phyloP scores from a whole-genome alignment of 345 rosid species.

The Cochlearia excelsa region DNA sequence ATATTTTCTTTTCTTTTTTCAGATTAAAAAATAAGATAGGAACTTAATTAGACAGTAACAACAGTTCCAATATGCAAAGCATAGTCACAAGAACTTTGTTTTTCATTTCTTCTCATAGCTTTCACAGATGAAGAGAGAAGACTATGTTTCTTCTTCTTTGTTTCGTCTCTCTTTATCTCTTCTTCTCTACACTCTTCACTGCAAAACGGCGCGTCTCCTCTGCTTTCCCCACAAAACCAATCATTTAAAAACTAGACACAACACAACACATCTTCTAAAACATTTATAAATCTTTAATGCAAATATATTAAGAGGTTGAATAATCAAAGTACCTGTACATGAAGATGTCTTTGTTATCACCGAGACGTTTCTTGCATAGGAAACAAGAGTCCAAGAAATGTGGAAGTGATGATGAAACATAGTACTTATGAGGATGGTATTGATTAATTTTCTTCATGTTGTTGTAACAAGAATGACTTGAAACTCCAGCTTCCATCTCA shows the following conservation, averaged over 20 bases:
- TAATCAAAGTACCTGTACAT: constrained; percentile 62
- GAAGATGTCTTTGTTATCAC: constrained; percentile 67
- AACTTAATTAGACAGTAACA: constrained; percentile 32
- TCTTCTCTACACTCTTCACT: constrained; percentile 86
- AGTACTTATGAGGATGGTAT: constrained; percentile 23
- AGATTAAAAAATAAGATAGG: not conserved
- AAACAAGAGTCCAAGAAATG: constrained; percentile 66
- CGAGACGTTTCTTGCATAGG: constrained; percentile 63
- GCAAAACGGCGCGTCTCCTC: constrained; percentile 90
- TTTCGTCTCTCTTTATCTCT: constrained; percentile 74
- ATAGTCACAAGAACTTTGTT: constrained; percentile 23
- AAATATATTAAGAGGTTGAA: too few species aligned
- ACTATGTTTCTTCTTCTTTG: constrained; percentile 53
- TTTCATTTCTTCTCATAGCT: constrained; percentile 45
- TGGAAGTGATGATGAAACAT: constrained; percentile 54
- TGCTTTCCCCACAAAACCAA: constrained; percentile 25
- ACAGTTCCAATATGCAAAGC: constrained; percentile 32
- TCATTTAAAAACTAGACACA: constrained; percentile 20
- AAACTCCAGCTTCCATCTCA: constrained; percentile 62
- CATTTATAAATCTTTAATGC: too few species aligned
- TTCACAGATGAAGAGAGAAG: constrained; percentile 56
- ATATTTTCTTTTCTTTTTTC: too few species aligned
- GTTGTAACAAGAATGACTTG: constrained; percentile 39
- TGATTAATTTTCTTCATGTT: constrained; percentile 36
- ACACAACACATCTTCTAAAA: not conserved